Percentiles rank a stretch among this genome's conserved stretches.
These are phyloP conservation scores for Aspergillus ibericus DNA, from an alignment of 2,329 filamentous ascomycete species.

Conservation along the genomic window DNA sequence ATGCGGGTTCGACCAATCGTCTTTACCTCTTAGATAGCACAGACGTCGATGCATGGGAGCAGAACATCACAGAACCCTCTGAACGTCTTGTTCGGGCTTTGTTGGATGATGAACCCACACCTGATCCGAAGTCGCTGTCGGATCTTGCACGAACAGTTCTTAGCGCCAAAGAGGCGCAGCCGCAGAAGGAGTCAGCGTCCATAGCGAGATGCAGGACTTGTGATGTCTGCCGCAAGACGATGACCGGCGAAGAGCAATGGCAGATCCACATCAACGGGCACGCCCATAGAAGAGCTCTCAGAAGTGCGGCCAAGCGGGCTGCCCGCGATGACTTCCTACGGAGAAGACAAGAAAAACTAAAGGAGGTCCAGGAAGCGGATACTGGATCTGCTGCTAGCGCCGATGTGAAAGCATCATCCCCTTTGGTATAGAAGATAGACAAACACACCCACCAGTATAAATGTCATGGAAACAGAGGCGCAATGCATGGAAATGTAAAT, in stretches of 20 bases:
- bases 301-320: constrained; percentile 34
- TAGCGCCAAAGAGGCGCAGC: constrained; percentile 56
- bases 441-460: neutral
- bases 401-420: neutral
- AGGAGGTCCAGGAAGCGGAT: constrained; percentile 1
- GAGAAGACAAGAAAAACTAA: constrained; percentile 16
- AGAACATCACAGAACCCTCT: constrained; percentile 66
- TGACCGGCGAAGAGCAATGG: constrained; percentile 60
- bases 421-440: neutral
- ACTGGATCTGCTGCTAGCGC: constrained; percentile 5
- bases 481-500: neutral
- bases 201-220: constrained; percentile 59
- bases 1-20: constrained; percentile 53
- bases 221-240: constrained; percentile 64
- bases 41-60: constrained; percentile 61
- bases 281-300: constrained; percentile 59
- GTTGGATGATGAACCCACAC: constrained; percentile 57
- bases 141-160: constrained; percentile 58
- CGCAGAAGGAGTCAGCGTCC: constrained; percentile 46
- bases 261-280: constrained; percentile 56
- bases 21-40: constrained; percentile 83
- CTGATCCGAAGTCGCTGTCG: constrained; percentile 59
- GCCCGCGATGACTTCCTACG: constrained; percentile 36
- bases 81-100: constrained; percentile 63
- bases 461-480: neutral